Base-by-base conservation (phyloP, 805 yeast species). In the Yarrowia yakushimensis region DNA sequence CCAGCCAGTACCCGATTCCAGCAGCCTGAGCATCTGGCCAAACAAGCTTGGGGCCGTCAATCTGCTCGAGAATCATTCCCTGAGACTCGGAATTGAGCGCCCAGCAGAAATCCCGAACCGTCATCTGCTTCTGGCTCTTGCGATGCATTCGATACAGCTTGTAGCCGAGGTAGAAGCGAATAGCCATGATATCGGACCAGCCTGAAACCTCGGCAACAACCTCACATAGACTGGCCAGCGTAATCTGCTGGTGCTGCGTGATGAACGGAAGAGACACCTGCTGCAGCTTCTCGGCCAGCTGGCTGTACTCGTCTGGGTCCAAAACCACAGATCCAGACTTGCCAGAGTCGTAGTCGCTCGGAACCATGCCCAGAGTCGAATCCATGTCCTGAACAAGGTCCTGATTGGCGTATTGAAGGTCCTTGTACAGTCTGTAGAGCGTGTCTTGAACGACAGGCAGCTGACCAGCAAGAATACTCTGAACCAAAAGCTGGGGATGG, bases 171-270 rank as follows among this genome's bases (percentile, higher is more conserved):
- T 85, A 79, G 69, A 86, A 93, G 62, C 90, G 76, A 8, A 85
- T 69, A 0, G 96, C 97, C 72, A 87, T 86, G 39, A 75, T 73
- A 70, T 87, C 93, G 25, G 85, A 70, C 6, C 76, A 72, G 3
- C 72, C 62, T 18, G 68, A 78, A 4, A 89, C 79, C 17, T 82
- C 83, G 23, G 79, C 77, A 25, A 88, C 76, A 1, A 91, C 85
- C 52, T 82, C 85, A 6, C 90, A 78, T 2, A 90, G 83, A 15
- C 88, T 83, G 1, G 86, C 78, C 27, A 92, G 78, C 0, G 97
- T 90, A 28, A 86, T 84, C 70, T 92, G 98, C 72, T 92, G 97
- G 74, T 92, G 97, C 64, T 97, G 84, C 0, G 97, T 90, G 28
- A 92, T 72, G 65, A 86, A 85, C 0, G 97, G 97, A 27, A 92